These are phyloP conservation scores for Lichtheimia corymbifera DNA, from an alignment of 371 early-diverging fungal genomes.

Conservation along the genomic window DNA sequence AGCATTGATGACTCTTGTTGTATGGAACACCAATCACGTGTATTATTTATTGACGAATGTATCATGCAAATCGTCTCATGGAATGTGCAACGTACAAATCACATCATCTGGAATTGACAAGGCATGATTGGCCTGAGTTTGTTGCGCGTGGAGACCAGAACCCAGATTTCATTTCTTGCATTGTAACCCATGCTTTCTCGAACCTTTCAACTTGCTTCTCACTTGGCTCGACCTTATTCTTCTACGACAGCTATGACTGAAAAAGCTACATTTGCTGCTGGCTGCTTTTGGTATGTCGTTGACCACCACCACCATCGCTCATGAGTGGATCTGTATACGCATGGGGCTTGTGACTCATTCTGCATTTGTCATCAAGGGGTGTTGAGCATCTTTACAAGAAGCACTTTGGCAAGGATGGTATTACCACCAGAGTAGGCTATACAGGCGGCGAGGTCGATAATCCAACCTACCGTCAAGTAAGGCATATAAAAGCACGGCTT, in stretches of 20 bases:
- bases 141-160: no score
- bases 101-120: no score
- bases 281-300: conserved; percentile 30
- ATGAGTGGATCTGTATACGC: no score
- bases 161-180: neutral
- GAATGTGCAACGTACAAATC: no score
- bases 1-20: no score
- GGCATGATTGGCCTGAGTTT: no score
- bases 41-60: no score
- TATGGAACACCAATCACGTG: no score
- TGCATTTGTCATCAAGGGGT: conserved; percentile 64
- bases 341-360: neutral
- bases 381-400: conserved; percentile 82
- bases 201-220: neutral
- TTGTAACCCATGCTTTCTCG: conserved; percentile 3
- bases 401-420: conserved; percentile 51
- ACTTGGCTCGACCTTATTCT: neutral
- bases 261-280: conserved; percentile 22
- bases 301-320: no score
- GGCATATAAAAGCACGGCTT: neutral
- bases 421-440: conserved; percentile 83
- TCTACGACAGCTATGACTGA: conserved; percentile 7
- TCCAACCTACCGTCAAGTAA: conserved; percentile 68
- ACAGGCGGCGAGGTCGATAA: conserved; percentile 66
- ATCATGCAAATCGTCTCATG: no score